phyloP scores from a whole-genome alignment of 2,329 filamentous ascomycete species.

The Lecanicillium sp. region DNA sequence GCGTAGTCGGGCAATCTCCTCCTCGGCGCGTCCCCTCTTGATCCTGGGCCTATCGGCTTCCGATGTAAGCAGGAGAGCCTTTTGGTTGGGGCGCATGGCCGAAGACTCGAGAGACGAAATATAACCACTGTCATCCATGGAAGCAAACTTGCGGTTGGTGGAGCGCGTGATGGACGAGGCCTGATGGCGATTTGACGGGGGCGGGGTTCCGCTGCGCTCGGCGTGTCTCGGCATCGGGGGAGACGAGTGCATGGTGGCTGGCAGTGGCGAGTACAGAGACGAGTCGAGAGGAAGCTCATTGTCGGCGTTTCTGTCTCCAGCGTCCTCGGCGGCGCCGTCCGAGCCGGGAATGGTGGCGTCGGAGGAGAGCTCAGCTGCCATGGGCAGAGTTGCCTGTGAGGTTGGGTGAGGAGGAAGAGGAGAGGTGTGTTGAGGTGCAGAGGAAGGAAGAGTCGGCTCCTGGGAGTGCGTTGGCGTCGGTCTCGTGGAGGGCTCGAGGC shows the following conservation, averaged over 20 bases:
- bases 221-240: constrained; percentile 64
- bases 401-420: constrained; percentile 32
- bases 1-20: constrained; percentile 88
- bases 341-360: constrained; percentile 72
- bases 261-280: constrained; percentile 63
- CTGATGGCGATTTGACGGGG: constrained; percentile 54
- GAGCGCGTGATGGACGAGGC: constrained; percentile 58
- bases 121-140: constrained; percentile 89
- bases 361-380: constrained; percentile 58
- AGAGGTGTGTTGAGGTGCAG: constrained; percentile 26
- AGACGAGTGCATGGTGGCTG: constrained; percentile 75
- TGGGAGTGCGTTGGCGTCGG: constrained; percentile 30
- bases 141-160: constrained; percentile 69
- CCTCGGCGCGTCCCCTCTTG: constrained; percentile 86
- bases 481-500: constrained; percentile 41
- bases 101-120: constrained; percentile 95
- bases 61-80: constrained; percentile 60
- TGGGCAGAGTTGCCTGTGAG: constrained; percentile 27
- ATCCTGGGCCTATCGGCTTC: constrained; percentile 73
- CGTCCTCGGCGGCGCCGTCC: constrained; percentile 51
- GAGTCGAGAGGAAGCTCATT: constrained; percentile 31
- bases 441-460: constrained; percentile 42
- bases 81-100: constrained; percentile 62
- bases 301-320: constrained; percentile 33
- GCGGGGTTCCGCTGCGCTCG: constrained; percentile 66